These are phyloP conservation scores for Durotheca rogersii DNA, from an alignment of 495 filamentous ascomycete species.

Conservation along the genomic window DNA sequence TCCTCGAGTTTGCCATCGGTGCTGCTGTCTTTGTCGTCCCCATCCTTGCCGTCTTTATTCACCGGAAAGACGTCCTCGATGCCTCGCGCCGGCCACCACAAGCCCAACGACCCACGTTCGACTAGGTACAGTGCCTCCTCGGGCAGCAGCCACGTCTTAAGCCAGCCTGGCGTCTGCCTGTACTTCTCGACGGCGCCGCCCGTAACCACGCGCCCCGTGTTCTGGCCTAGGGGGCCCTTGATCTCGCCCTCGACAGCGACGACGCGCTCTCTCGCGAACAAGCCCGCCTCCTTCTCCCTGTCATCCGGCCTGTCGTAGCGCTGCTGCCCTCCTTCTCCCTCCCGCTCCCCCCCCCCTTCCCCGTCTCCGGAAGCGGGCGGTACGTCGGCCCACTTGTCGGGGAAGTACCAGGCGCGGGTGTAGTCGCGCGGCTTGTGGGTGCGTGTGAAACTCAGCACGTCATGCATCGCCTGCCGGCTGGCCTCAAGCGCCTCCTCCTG, in stretches of 20 bases:
- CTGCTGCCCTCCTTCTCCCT: slow-evolving; percentile 35
- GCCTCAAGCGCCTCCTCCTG: slow-evolving; percentile 74
- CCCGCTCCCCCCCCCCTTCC: not conserved
- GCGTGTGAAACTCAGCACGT: slow-evolving; percentile 73
- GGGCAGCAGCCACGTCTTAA: slow-evolving; percentile 77
- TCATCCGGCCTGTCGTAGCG: slow-evolving; percentile 13
- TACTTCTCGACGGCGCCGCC: slow-evolving; percentile 32
- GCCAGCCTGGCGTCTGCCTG: slow-evolving; percentile 47
- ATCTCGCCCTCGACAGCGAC: slow-evolving; percentile 52
- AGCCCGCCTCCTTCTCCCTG: slow-evolving; percentile 34
- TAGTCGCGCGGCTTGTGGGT: slow-evolving; percentile 58
- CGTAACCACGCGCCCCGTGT: slow-evolving; percentile 47
- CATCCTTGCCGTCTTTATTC: slow-evolving; percentile 23
- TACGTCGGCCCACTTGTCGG: slow-evolving; percentile 44
- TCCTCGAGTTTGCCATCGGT: slow-evolving; percentile 37
- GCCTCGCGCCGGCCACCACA: slow-evolving; percentile 68
- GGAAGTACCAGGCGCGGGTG: slow-evolving; percentile 59
- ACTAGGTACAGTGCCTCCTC: slow-evolving; percentile 90
- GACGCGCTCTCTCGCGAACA: slow-evolving; percentile 48
- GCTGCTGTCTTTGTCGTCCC: slow-evolving; percentile 19
- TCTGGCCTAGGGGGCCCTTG: slow-evolving; percentile 40
- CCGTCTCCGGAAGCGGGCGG: no score
- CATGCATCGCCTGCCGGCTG: slow-evolving; percentile 86
- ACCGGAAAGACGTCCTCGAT: slow-evolving; percentile 43
- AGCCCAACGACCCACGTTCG: slow-evolving; percentile 81